Evolutionary conservation across 2,329 filamentous ascomycete genomes (phyloP), one percentile per base, ranked within the genome.

Genomic region (Huntiella decipiens): DNA sequence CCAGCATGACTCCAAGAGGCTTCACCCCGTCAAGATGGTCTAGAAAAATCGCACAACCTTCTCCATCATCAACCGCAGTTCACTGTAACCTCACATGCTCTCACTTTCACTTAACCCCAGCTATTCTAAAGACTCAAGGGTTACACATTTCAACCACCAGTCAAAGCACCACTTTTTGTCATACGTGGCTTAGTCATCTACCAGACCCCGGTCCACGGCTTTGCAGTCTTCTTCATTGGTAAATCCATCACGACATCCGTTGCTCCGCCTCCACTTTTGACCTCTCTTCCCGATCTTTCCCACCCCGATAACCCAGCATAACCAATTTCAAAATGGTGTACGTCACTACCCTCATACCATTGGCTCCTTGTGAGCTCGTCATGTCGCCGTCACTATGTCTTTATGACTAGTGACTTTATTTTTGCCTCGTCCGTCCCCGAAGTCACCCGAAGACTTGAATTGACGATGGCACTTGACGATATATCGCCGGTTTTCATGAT

Each of bases 251-350:
- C 43, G 17, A 41, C 28, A 42, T 31, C 32, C 28, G 35, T 36
- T 22, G n/a, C 31, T 31, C 39, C 44, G 19, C n/a, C 32, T 34
- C 40, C 47, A 35, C 39, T 33, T n/a, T 19, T 22, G 15, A 22
- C 33, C 22, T 5, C 22, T 33, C 13, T 41, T 33, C 22, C 35
- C 6, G 15, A 44, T 32, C 31, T 31, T 5, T 41, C 15, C 15
- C 28, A 35, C 44, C 31, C 22, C 32, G 13, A 38, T 12, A 38
- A 31, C 37, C 28, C 17, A 33, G 35, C 43, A 32, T 40, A 41
- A 36, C 17, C 33, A 28, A 40, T 37, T 52, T 55, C 58, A 66
- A 58, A 52, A 66, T 66, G 63, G 58, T 58, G 64, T 66, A 52
- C 35, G 51, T 35, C 10, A 28, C 31, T 34, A 32, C 38, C 10